Percentiles rank a stretch among this genome's conserved stretches.
Evolutionary conservation across 805 yeast genomes (phyloP).

Genomic region (Candida multigemmis): DNA sequence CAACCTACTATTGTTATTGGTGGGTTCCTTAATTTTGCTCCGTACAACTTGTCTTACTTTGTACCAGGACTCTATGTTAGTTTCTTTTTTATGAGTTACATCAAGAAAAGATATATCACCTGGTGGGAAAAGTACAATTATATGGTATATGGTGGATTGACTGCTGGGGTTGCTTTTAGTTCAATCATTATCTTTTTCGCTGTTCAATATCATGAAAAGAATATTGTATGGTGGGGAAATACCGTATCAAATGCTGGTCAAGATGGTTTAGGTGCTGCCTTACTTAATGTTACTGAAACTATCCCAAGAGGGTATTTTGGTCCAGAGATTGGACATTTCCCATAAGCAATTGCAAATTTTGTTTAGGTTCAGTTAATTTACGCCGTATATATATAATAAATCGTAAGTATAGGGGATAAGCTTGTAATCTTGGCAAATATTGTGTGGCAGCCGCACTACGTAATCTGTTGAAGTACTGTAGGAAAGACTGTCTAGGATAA

Average conservation of each 20-base stretch:
- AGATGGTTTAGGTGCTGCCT: too few species aligned
- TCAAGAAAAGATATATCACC: slow-evolving; percentile 12
- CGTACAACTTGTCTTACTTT: slow-evolving; percentile 18
- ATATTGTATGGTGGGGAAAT: slow-evolving; percentile 18
- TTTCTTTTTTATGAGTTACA: slow-evolving; percentile 13
- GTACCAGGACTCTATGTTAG: slow-evolving; percentile 15
- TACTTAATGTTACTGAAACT: too few species aligned
- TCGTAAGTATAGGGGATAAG: too few species aligned
- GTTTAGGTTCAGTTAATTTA: too few species aligned
- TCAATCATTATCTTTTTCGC: slow-evolving; percentile 23
- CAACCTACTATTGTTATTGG: slow-evolving; percentile 21
- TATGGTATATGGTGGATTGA: slow-evolving; percentile 15
- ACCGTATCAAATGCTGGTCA: slow-evolving; percentile 15
- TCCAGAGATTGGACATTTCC: too few species aligned
- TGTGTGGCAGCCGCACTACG: too few species aligned
- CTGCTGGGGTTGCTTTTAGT: slow-evolving; percentile 21
- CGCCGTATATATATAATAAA: too few species aligned
- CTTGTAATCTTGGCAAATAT: too few species aligned
- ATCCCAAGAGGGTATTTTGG: too few species aligned
- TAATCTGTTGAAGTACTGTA: too few species aligned
- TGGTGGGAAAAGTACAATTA: slow-evolving; percentile 27
- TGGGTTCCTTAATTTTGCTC: slow-evolving; percentile 17
- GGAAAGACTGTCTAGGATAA: too few species aligned
- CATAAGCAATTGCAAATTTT: too few species aligned
- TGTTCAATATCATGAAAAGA: slow-evolving; percentile 16